These are phyloP conservation scores for Chimonanthus salicifolius DNA, from an alignment of 164 flowering plant genomes.

Conservation along the genomic window DNA sequence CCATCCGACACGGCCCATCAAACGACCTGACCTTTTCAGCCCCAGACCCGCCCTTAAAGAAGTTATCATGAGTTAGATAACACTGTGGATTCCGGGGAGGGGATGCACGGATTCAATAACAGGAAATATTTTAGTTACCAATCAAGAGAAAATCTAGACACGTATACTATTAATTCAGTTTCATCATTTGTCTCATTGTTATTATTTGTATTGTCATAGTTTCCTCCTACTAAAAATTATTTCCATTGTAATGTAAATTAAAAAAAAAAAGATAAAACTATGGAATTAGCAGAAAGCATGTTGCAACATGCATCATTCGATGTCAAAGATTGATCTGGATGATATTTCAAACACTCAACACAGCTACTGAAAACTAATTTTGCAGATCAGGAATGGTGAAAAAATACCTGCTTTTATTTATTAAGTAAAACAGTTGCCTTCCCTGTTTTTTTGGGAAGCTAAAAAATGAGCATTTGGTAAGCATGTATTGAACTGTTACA, in stretches of 20 bases:
- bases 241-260: no score
- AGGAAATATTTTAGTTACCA: no score
- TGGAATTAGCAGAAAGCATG: not conserved
- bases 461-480: not conserved
- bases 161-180: no score
- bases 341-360: not conserved
- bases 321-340: not conserved
- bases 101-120: no score
- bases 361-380: not conserved
- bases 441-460: not conserved
- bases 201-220: not conserved
- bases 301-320: not conserved
- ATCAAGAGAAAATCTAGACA: no score
- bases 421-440: not conserved
- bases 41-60: no score
- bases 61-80: no score
- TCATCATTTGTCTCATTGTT: no score
- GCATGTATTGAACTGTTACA: not conserved
- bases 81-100: no score
- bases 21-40: no score
- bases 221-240: not conserved
- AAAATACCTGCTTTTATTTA: not conserved
- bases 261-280: no score
- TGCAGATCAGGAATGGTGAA: not conserved
- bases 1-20: no score